Percentiles rank a stretch among this genome's conserved stretches.
phyloP scores from a whole-genome alignment of 306 rosid species.

The Crotalaria pallida region DNA sequence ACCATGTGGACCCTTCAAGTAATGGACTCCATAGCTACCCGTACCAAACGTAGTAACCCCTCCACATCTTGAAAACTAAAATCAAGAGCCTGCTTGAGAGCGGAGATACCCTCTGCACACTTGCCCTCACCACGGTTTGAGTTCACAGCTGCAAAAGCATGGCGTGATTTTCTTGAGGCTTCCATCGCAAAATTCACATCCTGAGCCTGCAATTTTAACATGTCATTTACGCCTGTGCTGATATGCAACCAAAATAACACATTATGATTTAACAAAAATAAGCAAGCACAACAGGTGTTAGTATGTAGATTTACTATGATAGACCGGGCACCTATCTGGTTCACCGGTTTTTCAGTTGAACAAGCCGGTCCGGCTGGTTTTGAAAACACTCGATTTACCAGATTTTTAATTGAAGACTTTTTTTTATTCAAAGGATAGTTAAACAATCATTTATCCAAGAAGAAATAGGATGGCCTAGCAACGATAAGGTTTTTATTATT shows the following conservation, averaged over 20 bases:
- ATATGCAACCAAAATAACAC: background rate
- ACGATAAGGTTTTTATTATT: too few relatives aligned
- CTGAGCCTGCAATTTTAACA: conserved; percentile 61
- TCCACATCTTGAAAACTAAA: conserved; percentile 87
- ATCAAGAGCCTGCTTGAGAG: conserved; percentile 89
- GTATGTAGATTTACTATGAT: background rate
- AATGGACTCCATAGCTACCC: conserved; percentile 70
- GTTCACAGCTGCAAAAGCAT: conserved; percentile 73
- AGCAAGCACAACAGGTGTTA: background rate
- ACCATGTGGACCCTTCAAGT: conserved; percentile 34
- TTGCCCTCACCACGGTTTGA: conserved; percentile 41
- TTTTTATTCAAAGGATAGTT: background rate
- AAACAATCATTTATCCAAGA: background rate
- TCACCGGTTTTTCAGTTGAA: too few relatives aligned
- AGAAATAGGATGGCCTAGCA: background rate
- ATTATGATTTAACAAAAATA: conserved; percentile 4
- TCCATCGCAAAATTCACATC: conserved; percentile 88
- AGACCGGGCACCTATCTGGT: too few relatives aligned
- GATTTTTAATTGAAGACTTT: background rate
- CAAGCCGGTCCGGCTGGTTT: too few relatives aligned
- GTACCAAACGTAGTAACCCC: conserved; percentile 74
- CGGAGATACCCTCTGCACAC: conserved; percentile 55
- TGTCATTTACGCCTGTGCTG: conserved; percentile 20
- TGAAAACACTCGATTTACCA: background rate
- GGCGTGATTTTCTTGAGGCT: conserved; percentile 79